Evolutionary conservation across 225 moss, liverwort and hornwort genomes (phyloP).

Genomic region (Anthoceros angustus): DNA sequence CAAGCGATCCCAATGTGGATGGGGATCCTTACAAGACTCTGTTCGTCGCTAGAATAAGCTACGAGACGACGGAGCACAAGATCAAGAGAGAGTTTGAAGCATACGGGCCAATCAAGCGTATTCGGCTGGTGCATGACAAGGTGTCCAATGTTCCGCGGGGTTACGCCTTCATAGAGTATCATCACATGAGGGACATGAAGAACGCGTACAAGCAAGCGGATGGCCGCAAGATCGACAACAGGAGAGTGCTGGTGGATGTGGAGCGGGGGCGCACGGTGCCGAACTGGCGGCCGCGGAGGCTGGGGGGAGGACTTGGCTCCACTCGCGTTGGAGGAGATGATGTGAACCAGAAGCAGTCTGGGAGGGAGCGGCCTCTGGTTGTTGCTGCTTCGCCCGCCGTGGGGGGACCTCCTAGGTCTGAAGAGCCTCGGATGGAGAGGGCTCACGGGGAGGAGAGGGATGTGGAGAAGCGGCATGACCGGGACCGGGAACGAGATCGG

Average conservation of each 20-base stretch:
- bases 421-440: not conserved
- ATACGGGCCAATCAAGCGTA: conserved; percentile 95
- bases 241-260: conserved; percentile 94
- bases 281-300: conserved; percentile 96
- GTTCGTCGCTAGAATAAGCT: conserved; percentile 96
- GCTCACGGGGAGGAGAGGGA: conserved; percentile 3
- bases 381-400: not conserved
- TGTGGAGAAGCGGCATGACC: not conserved
- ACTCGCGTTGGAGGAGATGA: conserved; percentile 98
- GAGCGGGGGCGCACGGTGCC: conserved; percentile 97
- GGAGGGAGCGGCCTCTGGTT: conserved; percentile 30
- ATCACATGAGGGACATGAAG: conserved; percentile 97
- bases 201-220: conserved; percentile 99
- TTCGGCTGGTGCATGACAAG: conserved; percentile 80
- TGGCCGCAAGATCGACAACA: conserved; percentile 96
- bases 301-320: conserved; percentile 95
- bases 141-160: conserved; percentile 65
- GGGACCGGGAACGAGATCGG: not conserved
- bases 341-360: conserved; percentile 98
- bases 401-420: not conserved
- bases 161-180: conserved; percentile 97
- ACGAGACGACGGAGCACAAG: conserved; percentile 98
- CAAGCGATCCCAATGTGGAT: conserved; percentile 77
- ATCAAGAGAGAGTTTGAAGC: conserved; percentile 94
- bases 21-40: conserved; percentile 98